phyloP scores from a whole-genome alignment of 2,329 filamentous ascomycete genomes.

The Helicocarpus griseus region DNA sequence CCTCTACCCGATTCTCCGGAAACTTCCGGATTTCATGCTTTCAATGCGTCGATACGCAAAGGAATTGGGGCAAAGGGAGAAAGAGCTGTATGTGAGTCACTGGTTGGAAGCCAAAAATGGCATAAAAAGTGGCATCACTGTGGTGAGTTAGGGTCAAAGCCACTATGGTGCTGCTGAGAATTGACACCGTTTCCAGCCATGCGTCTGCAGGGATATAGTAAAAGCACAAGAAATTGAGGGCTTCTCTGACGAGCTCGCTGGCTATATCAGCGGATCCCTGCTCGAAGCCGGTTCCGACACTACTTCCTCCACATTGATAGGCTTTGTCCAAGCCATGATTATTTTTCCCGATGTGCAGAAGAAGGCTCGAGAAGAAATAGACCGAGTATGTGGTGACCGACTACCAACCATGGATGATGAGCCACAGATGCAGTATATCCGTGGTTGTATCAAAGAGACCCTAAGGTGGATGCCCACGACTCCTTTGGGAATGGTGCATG shows the following conservation, averaged over 20 bases:
- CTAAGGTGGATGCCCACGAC: conserved; percentile 33
- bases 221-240: conserved; percentile 2
- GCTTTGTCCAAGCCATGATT: conserved; percentile 13
- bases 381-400: conserved; percentile 25
- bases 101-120: conserved; percentile 12
- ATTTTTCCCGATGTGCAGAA: conserved; percentile 39
- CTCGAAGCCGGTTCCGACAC: conserved; percentile 19
- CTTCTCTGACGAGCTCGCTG: conserved; percentile 4
- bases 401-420: conserved; percentile 31
- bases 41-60: conserved; percentile 5
- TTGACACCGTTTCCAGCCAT: not conserved
- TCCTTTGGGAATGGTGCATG: conserved; percentile 40
- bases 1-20: conserved; percentile 11
- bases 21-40: conserved; percentile 11
- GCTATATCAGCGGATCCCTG: conserved; percentile 8
- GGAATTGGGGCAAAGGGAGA: conserved; percentile 7
- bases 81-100: not conserved
- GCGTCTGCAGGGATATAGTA: conserved; percentile 1
- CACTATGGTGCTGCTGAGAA: no score
- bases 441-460: conserved; percentile 29
- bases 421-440: conserved; percentile 25
- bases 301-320: conserved; percentile 12
- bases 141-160: no score
- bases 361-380: conserved; percentile 37
- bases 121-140: conserved; percentile 5